Base-by-base conservation (phyloP, 192 early-diverging fungal genomes). In the Funneliformis mosseae region DNA sequence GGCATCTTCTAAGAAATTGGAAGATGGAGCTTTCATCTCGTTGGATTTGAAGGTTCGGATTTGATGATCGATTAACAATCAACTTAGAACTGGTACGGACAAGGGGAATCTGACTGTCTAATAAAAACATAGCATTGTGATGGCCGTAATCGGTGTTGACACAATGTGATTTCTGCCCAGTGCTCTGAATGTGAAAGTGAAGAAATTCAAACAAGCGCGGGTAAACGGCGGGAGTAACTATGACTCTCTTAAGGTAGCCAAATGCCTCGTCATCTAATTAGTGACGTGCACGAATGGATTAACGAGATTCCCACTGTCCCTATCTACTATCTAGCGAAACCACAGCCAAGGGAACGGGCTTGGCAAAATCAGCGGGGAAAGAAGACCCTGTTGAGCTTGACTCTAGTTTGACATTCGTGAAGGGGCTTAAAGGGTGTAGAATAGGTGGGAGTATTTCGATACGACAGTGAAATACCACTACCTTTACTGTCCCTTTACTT, bases 101-200 rank as follows among this genome's bases (percentile, higher is more conserved):
- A 88, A 91, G 88, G 90, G 90, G 88, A 92, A 93, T 68, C 28
- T 68, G 28, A 38, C 28, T 68, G 91, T 93, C 91, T 93, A 93
- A 93, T 93, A 92, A 93, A 93, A 93, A 93, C 89, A 93, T 93
- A 93, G 89, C 92, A 92, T 93, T 93, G 91, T 88, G 90, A 93
- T 90, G 88, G 89, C 89, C 91, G 87, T 85, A 88, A 88, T 87
- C 88, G 88, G 90, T 92, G 88, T 91, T 92, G 90, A 91, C 89
- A 87, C 91, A 93, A 93, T 91, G 92, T 93, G 91, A 91, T 92
- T 93, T 92, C 91, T 93, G 91, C 91, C 92, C 91, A 91, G 90
- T 93, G 91, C 92, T 93, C 92, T 92, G 88, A 92, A 93, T 93
- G 91, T 93, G 90, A 92, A 92, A 89, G 91, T 93, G 90, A 91